Evolutionary conservation across 2,329 filamentous ascomycete species (phyloP), one percentile per base, ranked within the genome.

Genomic region (Sclerotinia glacialis): DNA sequence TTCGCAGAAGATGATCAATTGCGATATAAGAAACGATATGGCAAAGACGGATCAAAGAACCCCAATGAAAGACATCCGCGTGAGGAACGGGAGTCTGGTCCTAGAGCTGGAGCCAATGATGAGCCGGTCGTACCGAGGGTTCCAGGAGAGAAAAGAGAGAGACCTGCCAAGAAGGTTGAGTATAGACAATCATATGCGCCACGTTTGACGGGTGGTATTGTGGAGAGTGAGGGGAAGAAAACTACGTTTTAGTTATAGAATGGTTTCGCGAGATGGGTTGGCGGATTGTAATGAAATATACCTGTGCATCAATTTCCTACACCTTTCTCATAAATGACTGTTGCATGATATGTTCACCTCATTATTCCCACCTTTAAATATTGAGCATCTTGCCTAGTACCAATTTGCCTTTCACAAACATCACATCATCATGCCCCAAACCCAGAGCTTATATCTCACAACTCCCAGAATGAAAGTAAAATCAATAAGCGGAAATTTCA

Each of bases 11-110:
- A 98, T 78, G 87, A 93, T 67, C 88, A 92, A 72, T 86, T 87
- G 44, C 83, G 95, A 67, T 99, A 99, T 79, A 94, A 94, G 82
- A 99, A 98, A 83, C 87, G 95, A 1, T 98, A 90, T 75, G 90
- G 92, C 70, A 94, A 93, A 78, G 89, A 89, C 50, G 84, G 83
- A 42, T 82, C 80, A 26, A 80, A 79, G 69, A 60, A 65, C 23
- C 58, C 58, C 0, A 67, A 40, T 54, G 67, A 53, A 21, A 50
- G 63, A 61, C 58, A 61, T 11, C 44, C 58, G 26, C 44, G 58
- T 31, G 58, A 61, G n/a, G 58, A 61, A 40, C 58, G 44, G 23
- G 58, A 49, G 23, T 37, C 66, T 55, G 69, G 65, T 34, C 65
- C 66, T 59, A 66, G 67, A 55, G 64, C 28, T 47, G 67, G 56